Base-by-base conservation (phyloP, 352 stramenopile genomes). In the Phytophthora pinifolia region DNA sequence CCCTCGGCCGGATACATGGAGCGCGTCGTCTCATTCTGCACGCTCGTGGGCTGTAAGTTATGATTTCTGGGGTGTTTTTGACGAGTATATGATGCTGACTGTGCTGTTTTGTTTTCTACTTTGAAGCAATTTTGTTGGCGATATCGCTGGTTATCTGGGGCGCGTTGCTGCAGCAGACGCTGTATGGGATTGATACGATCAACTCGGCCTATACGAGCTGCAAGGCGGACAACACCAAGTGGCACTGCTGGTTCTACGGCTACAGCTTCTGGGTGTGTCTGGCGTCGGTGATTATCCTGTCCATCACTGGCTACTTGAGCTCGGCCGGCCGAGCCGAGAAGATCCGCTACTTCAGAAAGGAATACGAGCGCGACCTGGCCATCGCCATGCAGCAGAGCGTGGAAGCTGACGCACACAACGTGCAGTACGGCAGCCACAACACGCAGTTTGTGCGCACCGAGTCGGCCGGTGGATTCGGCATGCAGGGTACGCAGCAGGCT, bases 211-310 rank as follows among this genome's bases (percentile, higher is more conserved):
- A 88, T 58, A 75, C 76, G 9, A 83, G 67, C 30, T 93, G 83
- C 54, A 91, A 92, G 62, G 66, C 74, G 1, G 68, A 90, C 46
- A 62, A 73, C 42, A 71, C 62, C 30, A 49, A 89, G 32, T 93
- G 83, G 83, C 75, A 74, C 38, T 93, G 83, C 65, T 93, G 83
- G 83, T 93, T 93, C 67, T 93, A 93, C 53, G 83, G 83, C 13
- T 90, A 81, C 56, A 93, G 83, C 59, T 93, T 93, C 46, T 93
- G 83, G 83, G 80, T 88, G 10, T 90, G 81, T 52, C 66, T 93
- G n/a, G 81, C 81, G 4, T 79, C 79, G 9, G 83, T 93, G 14
- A 89, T 91, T 59, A 65, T 89, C 35, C 69, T 92, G 25, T 89
- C 81, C 0, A 67, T 91, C 47, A 84, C 83, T 0, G 83, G 83